Evolutionary conservation across 192 early-diverging fungal species (phyloP).

Genomic region (Backusella tarrabulga): DNA sequence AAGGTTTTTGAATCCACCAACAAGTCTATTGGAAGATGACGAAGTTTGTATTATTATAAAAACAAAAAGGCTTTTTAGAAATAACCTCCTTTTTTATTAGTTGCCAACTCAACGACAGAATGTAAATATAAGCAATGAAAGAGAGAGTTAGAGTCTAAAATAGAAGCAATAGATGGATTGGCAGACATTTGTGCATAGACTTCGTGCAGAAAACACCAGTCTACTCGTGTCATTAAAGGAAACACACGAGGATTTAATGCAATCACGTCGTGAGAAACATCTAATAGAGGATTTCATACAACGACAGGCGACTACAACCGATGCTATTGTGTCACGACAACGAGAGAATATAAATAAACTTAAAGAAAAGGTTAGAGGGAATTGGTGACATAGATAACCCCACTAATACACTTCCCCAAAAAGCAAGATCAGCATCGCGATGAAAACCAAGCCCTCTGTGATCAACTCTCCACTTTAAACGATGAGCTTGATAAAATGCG

Average conservation of each 20-base stretch:
- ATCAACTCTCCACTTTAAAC: neutral
- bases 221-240: neutral
- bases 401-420: too few species aligned
- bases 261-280: slow-evolving; percentile 4
- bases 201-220: slow-evolving; percentile 2
- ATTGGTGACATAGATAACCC: neutral
- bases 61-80: neutral
- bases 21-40: neutral
- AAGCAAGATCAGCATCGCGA: neutral
- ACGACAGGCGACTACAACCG: neutral
- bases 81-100: neutral
- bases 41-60: neutral
- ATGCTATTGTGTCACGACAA: slow-evolving; percentile 1
- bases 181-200: neutral
- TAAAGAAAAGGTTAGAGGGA: neutral
- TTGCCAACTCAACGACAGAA: neutral
- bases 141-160: neutral
- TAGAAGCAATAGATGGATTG: neutral
- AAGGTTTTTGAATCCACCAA: slow-evolving; percentile 13
- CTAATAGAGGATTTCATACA: neutral
- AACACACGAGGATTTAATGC: neutral
- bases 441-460: neutral
- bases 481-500: neutral
- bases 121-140: neutral
- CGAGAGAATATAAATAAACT: neutral